phyloP scores from a whole-genome alignment of 2,329 filamentous ascomycete genomes.

The Scedosporium apiospermum region DNA sequence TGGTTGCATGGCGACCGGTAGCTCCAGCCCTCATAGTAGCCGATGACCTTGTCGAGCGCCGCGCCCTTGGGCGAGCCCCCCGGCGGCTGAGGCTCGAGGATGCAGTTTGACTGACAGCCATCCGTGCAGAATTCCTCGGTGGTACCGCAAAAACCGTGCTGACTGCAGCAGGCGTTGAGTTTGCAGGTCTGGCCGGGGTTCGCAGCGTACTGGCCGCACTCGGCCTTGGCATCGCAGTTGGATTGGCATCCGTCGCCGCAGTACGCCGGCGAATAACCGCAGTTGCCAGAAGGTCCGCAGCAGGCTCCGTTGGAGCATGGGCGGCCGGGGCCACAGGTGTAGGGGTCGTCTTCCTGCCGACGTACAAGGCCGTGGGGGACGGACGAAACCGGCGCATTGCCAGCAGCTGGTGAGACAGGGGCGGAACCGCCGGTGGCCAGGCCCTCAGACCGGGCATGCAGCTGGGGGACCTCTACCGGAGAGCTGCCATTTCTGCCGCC shows the following conservation, averaged over 20 bases:
- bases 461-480: too few relatives aligned
- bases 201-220: constrained; percentile 9
- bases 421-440: too few relatives aligned
- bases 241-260: constrained; percentile 8
- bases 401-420: too few relatives aligned
- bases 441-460: too few relatives aligned
- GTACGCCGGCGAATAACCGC: constrained; percentile 2
- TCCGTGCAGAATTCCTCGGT: constrained; percentile 15
- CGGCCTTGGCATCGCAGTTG: constrained; percentile 9
- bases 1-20: neutral
- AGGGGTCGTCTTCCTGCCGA: too few relatives aligned
- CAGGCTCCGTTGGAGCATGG: neutral
- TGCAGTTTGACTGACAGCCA: constrained; percentile 13
- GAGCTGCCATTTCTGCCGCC: too few relatives aligned
- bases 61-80: neutral
- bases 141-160: constrained; percentile 9
- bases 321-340: too few relatives aligned
- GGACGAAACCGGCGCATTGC: too few relatives aligned
- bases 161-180: neutral
- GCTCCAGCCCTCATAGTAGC: constrained; percentile 14
- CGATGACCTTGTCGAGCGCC: constrained; percentile 8
- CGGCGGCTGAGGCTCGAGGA: neutral
- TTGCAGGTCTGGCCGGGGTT: neutral
- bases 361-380: too few relatives aligned
- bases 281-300: constrained; percentile 2